Base-by-base conservation (phyloP, 352 stramenopile species). In the Globisporangium barbulae region DNA sequence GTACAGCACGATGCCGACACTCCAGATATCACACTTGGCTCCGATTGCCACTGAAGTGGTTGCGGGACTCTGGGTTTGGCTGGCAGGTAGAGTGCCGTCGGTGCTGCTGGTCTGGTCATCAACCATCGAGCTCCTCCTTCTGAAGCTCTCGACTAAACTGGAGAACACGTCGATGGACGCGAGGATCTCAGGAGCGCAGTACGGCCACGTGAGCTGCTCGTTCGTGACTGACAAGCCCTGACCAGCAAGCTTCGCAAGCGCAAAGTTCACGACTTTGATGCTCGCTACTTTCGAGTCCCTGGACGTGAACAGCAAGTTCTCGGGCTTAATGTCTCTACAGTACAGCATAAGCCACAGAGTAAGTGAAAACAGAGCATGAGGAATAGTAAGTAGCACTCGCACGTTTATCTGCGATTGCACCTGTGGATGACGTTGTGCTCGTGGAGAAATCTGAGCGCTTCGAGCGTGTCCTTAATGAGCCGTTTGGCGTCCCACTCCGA, bases 241-340 rank as follows among this genome's bases (percentile, higher is more conserved):
- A 5, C 68, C 64, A 28, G 94, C 64, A 48, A 88, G 67, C 45
- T 75, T 85, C n/a, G 89, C 86, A 19, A 91, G 68, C 30, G 88
- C 85, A 69, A 97, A 97, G 70, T 97, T 88, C 2, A 80, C 85
- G 13, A 97, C 61, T 69, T 96, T 94, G 45, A 96, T 88, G 25
- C 68, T 76, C 31, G 80, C 88, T 15, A 64, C 67, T 35, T 87
- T 89, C 19, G 83, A 69, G 48, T 95, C 84, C 5, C 70, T 70
- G 8, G 83, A 84, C 6, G 89, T 91, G 25, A 96, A 71, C 42
- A 97, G 64, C 42, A 97, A 71, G 54, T 97, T 96, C 62, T 96
- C 88, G 1, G 88, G 88, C 61, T 94, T 96, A 47, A 96, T 77
- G 53, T 79, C 87, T 64, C 72, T 93, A 53, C 4, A 68, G 31